phyloP scores from a whole-genome alignment of 768 basidiomycete genomes.

The Amanita rubescens region DNA sequence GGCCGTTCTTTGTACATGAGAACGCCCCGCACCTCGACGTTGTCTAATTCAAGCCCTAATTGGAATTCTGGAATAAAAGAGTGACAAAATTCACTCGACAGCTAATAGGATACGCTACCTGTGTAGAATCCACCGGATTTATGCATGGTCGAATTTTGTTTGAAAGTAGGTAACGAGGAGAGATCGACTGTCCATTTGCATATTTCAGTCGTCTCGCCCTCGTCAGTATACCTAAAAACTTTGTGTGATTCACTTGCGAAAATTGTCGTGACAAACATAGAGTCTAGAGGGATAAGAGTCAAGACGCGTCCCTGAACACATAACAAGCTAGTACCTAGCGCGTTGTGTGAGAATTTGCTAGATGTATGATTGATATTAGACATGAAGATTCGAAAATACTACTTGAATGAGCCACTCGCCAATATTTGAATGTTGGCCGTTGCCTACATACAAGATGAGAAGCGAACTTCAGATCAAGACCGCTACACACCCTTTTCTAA shows the following conservation, averaged over 20 bases:
- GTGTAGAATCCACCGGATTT: constrained; percentile 68
- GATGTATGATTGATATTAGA: too few relatives aligned
- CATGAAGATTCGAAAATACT: too few relatives aligned
- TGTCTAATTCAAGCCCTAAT: constrained; percentile 76
- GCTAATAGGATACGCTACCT: constrained; percentile 39
- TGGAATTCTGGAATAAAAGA: constrained; percentile 59
- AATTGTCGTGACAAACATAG: constrained; percentile 70
- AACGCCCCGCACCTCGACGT: constrained; percentile 79
- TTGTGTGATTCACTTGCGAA: constrained; percentile 69
- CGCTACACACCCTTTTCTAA: constrained; percentile 81
- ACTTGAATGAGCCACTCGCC: too few relatives aligned
- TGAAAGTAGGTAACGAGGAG: constrained; percentile 69
- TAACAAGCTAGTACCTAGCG: constrained; percentile 45
- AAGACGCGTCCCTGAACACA: too few relatives aligned
- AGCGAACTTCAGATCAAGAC: too few relatives aligned
- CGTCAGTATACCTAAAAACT: constrained; percentile 79
- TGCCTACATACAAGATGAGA: too few relatives aligned
- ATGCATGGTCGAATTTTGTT: constrained; percentile 51
- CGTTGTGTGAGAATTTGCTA: too few relatives aligned
- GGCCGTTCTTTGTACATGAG: constrained; percentile 81
- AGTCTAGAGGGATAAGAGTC: too few relatives aligned
- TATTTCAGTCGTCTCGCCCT: constrained; percentile 66
- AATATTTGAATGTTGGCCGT: too few relatives aligned
- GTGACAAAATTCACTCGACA: background rate
- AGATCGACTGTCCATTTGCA: constrained; percentile 89